These are phyloP conservation scores for Claviceps sp. DNA, from an alignment of 2,329 filamentous ascomycete species.

Conservation along the genomic window DNA sequence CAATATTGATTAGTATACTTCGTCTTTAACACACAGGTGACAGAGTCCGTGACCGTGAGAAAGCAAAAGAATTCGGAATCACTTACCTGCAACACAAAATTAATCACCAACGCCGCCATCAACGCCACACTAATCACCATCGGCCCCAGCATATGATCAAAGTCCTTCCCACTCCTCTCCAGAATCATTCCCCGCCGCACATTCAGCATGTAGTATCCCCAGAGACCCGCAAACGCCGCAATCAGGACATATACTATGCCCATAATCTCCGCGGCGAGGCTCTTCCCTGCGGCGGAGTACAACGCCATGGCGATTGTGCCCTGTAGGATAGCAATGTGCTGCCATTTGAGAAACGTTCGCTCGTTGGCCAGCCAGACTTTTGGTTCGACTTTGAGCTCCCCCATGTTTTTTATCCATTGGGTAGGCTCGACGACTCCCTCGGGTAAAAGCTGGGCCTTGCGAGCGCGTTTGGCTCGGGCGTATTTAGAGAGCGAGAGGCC, in stretches of 20 bases:
- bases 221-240: slow-evolving; percentile 68
- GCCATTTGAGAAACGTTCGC: slow-evolving; percentile 96
- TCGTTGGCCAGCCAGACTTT: slow-evolving; percentile 99
- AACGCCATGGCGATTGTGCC: slow-evolving; percentile 72
- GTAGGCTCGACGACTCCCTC: slow-evolving; percentile 79
- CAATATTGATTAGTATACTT: too few species aligned
- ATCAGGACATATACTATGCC: slow-evolving; percentile 75
- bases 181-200: slow-evolving; percentile 66
- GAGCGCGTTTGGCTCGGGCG: slow-evolving; percentile 41
- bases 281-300: slow-evolving; percentile 76
- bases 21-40: too few species aligned
- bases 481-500: slow-evolving; percentile 74
- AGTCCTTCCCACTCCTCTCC: slow-evolving; percentile 78
- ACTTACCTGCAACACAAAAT: slow-evolving; percentile 76
- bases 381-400: slow-evolving; percentile 82
- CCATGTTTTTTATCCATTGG: slow-evolving; percentile 87
- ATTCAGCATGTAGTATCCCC: slow-evolving; percentile 79
- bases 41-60: not conserved
- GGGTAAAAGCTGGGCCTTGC: slow-evolving; percentile 45
- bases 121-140: slow-evolving; percentile 70
- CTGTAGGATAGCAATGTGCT: slow-evolving; percentile 83
- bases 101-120: slow-evolving; percentile 65
- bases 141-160: slow-evolving; percentile 80
- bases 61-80: not conserved
- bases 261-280: slow-evolving; percentile 61